Evolutionary conservation across 164 flowering plant species (phyloP), one percentile per base, ranked within the genome.

Genomic region (Cinnamomum chago): DNA sequence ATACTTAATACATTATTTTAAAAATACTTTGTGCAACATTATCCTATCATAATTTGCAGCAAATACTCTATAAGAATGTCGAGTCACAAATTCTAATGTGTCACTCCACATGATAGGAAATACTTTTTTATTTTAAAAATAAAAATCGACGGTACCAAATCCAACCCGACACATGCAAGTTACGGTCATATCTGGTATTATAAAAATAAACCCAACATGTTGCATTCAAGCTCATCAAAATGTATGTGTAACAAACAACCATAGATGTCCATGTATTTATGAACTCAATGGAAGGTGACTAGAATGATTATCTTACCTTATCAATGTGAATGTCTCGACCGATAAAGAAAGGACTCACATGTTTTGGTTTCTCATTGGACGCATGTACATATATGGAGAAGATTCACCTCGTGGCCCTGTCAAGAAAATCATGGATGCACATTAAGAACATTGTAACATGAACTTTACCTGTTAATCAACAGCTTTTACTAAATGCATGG

Each of bases 381-480:
- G 96, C 94, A 82, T 94, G 98, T 50, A 94, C 85, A 82, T 92
- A 92, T 50, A 94, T 85, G 40, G 96, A 84, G 83, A 88, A 94
- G 79, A 82, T 89, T 6, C 83, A 25, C 98, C 60, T 92, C 97
- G 79, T 94, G 92, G 58, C 96, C 98, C 98, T 94, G 90, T 68
- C 74, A 76, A 72, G 23, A 47, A 6, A 62, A 58, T 65, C 7
- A 62, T 5, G 33, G 47, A 52, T 30, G 28, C 50, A 67, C 15
- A 17, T 30, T 30, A 33, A 67, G 50, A 67, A 67, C 47, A 67
- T 3, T 28, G 17, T 30, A 67, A 18, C 33, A 30, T 3, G 15
- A 14, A 13, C 20, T 17, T 67, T 35, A 30, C 67, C 1, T 25
- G 67, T 18, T 67, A 30, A 67, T 13, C 40, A 27, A 10, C 69